Evolutionary conservation across 495 filamentous ascomycete genomes (phyloP).

Genomic region (Neurospora pannonica): DNA sequence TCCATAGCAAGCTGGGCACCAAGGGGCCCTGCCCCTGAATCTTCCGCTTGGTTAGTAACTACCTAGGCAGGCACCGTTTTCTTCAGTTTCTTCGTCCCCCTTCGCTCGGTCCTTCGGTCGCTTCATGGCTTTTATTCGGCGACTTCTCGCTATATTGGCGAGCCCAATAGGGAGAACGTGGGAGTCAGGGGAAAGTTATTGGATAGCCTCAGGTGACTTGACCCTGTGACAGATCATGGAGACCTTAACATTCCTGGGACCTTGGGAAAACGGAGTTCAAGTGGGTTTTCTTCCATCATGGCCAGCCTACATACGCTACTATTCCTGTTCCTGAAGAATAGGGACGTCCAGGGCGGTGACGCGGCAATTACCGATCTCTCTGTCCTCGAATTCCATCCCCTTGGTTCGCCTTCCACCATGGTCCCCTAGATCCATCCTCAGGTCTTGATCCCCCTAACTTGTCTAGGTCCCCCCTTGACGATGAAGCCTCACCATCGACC

Average conservation of each 20-base stretch:
- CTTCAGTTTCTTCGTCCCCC: neutral
- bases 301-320: neutral
- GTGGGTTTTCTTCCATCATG: neutral
- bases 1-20: neutral
- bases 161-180: neutral
- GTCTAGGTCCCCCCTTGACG: neutral
- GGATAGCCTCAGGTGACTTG: neutral
- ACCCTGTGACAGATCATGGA: neutral
- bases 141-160: neutral
- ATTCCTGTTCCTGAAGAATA: neutral
- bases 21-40: neutral
- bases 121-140: neutral
- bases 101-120: neutral
- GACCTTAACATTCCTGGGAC: too few relatives aligned
- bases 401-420: neutral
- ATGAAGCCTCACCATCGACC: neutral
- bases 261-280: neutral
- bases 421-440: too few relatives aligned
- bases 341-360: neutral
- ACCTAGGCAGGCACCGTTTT: neutral
- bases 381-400: neutral
- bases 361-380: neutral
- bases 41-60: neutral
- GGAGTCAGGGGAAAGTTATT: neutral
- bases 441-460: too few relatives aligned